Base-by-base conservation (phyloP, 2,329 filamentous ascomycete species). In the Fusarium illudens region DNA sequence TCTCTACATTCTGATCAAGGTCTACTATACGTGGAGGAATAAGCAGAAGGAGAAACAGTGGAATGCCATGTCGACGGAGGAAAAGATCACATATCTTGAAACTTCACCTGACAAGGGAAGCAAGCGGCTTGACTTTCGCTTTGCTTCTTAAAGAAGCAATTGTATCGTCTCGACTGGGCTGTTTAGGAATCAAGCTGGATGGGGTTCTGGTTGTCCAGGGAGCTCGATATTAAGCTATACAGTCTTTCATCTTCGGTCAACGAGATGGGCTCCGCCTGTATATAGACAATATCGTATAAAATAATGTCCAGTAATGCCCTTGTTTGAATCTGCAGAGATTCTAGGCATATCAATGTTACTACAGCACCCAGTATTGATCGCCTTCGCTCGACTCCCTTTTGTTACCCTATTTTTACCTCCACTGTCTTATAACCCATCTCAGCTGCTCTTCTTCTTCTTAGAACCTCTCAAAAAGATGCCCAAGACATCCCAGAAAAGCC, bases 401-500 rank as follows among this genome's bases (percentile, higher is more conserved):
- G 25, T 1, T 5, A 17, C 11, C 17, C 17, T 20, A 5, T 20
- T 20, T 6, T 12, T 3, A 15, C 36, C 4, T 19, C 2, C 22
- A 25, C n/a, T 3, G 4, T 30, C 17, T 4, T n/a, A 9, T 7
- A 2, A n/a, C n/a, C 8, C 37, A 13, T 17, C 49, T 36, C n/a
- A 52, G 11, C 10, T 27, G 4, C 29, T 52, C 33, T 42, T 51
- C 22, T 42, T 51, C 22, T 27, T 36, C 36, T 22, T 59, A 3
- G 36, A 20, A 2, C 22, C 25, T 13, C 56, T 34, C 32, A 53
- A 29, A 32, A 33, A 11, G 17, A 58, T 32, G 2, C 13, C 33
- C 15, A 58, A 10, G 20, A 58, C 17, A 17, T 58, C 56, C 56
- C 56, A 58, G 17, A 58, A 52, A 22, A 58, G 39, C 1, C 56